Evolutionary conservation across 352 stramenopile genomes (phyloP).

Genomic region (Globisporangium canariense): DNA sequence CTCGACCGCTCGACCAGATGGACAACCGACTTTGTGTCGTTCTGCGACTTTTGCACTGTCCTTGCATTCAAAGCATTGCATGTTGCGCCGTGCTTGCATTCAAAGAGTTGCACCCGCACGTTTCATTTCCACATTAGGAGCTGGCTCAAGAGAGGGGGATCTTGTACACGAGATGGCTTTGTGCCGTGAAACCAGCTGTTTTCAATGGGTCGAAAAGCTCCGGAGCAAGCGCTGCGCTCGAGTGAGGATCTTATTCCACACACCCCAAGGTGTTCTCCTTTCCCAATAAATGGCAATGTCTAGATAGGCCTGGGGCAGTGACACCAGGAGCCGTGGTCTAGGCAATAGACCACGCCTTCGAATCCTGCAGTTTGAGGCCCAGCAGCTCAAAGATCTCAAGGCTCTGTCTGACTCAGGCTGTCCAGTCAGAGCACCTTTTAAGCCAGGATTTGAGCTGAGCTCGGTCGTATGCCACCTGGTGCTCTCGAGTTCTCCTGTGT

Average conservation of each 20-base stretch:
- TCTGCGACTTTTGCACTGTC: neutral
- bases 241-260: neutral
- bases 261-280: neutral
- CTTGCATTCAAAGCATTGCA: neutral
- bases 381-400: neutral
- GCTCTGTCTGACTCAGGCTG: too few relatives aligned
- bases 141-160: neutral
- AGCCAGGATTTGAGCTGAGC: too few relatives aligned
- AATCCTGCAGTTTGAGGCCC: too few relatives aligned
- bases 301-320: neutral
- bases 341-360: neutral
- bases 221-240: neutral
- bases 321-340: neutral
- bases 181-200: neutral
- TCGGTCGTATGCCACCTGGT: neutral
- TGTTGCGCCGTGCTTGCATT: too few relatives aligned
- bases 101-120: neutral
- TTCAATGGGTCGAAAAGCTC: neutral
- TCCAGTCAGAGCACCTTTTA: neutral
- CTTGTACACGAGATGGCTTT: neutral
- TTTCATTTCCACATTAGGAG: neutral
- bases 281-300: neutral
- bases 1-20: slow-evolving; percentile 2
- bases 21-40: slow-evolving; percentile 1
- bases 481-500: neutral